Evolutionary conservation across 257 asterid species (phyloP).

Genomic region (Petunia secreta): DNA sequence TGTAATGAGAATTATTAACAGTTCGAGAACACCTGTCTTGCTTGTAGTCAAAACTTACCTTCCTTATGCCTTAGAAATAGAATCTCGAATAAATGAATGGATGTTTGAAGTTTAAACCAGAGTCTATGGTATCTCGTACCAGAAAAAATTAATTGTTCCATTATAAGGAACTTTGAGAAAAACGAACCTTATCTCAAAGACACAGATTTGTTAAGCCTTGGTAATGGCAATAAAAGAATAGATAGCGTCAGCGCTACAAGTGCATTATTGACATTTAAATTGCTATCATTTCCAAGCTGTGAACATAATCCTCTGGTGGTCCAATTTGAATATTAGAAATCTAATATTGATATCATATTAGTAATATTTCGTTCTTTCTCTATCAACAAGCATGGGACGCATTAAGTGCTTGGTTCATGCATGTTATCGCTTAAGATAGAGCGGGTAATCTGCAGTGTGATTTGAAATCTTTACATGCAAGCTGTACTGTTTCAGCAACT

Average conservation of each 20-base stretch:
- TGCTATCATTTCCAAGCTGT: neutral
- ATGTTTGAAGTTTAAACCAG: neutral
- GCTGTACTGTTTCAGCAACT: neutral
- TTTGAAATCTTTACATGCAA: slow-evolving; percentile 10
- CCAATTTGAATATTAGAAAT: neutral
- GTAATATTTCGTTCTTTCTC: neutral
- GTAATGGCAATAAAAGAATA: neutral
- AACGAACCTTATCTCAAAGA: neutral
- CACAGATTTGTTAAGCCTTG: neutral
- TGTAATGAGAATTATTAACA: neutral
- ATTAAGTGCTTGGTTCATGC: too few relatives aligned
- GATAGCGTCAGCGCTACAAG: neutral
- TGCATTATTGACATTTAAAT: neutral
- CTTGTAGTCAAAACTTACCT: neutral
- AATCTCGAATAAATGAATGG: neutral
- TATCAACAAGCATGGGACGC: neutral
- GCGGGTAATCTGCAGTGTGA: neutral
- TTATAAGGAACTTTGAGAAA: slow-evolving; percentile 5
- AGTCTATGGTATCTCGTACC: neutral
- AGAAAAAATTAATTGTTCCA: neutral
- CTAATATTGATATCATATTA: neutral
- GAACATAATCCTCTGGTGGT: neutral
- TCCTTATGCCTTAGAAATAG: neutral
- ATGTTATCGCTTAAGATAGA: too few relatives aligned
- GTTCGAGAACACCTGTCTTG: neutral